Evolutionary conservation across 495 filamentous ascomycete genomes (phyloP).

Genomic region (Trypethelium eluteriae): DNA sequence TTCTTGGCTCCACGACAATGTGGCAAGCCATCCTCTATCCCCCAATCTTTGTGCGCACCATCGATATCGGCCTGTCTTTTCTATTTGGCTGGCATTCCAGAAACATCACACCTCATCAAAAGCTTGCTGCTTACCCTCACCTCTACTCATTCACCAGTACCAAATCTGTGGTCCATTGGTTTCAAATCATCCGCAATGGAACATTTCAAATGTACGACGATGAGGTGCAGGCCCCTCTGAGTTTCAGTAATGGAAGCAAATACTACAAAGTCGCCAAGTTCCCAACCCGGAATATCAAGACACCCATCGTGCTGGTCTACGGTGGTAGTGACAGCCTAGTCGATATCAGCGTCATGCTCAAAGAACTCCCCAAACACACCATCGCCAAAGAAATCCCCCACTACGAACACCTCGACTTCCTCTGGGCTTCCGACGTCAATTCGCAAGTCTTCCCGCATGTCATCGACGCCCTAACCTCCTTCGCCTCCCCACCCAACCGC

Average conservation of each 20-base stretch:
- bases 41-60: slow-evolving; percentile 81
- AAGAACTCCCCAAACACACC: slow-evolving; percentile 75
- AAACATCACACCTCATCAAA: slow-evolving; percentile 82
- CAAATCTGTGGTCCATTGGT: slow-evolving; percentile 96
- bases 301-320: slow-evolving; percentile 86
- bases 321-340: slow-evolving; percentile 89
- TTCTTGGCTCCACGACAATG: slow-evolving; percentile 88
- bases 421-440: slow-evolving; percentile 87
- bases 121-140: slow-evolving; percentile 94
- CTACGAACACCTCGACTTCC: slow-evolving; percentile 93
- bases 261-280: slow-evolving; percentile 92
- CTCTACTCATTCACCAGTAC: slow-evolving; percentile 93
- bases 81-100: slow-evolving; percentile 84
- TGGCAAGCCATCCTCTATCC: slow-evolving; percentile 96
- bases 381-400: slow-evolving; percentile 75
- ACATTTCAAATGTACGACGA: slow-evolving; percentile 98
- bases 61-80: slow-evolving; percentile 71
- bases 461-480: slow-evolving; percentile 66
- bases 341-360: slow-evolving; percentile 88
- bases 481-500: slow-evolving; percentile 18
- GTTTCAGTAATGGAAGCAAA: slow-evolving; percentile 43
- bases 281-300: slow-evolving; percentile 93
- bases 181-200: slow-evolving; percentile 93
- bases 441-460: slow-evolving; percentile 85
- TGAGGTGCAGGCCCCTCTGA: slow-evolving; percentile 63